Evolutionary conservation across 345 rosid species (phyloP).

Genomic region (Moringa oleifera): DNA sequence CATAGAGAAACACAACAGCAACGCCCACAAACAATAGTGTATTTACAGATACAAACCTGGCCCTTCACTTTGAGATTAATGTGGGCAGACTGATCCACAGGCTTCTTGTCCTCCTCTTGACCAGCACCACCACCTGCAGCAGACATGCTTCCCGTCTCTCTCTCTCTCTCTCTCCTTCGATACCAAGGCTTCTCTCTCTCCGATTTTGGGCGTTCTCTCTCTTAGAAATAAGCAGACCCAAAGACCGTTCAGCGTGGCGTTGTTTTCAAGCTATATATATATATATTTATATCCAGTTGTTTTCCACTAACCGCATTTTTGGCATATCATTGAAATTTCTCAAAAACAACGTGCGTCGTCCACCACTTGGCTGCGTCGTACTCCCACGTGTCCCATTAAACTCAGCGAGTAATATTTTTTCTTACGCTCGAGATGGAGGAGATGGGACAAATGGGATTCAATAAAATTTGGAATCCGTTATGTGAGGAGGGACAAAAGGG

Average conservation of each 20-base stretch:
- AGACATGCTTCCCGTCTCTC: constrained; percentile 28
- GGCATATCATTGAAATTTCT: too few species aligned
- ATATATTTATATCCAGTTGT: background rate
- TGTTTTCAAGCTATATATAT: constrained; percentile 21
- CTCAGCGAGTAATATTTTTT: background rate
- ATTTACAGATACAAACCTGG: constrained; percentile 48
- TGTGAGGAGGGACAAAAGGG: too few species aligned
- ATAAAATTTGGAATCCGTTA: constrained; percentile 25
- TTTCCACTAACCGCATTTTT: too few species aligned
- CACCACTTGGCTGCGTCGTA: background rate
- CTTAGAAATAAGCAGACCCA: background rate
- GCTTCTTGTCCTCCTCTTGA: constrained; percentile 69
- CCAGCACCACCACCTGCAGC: constrained; percentile 31
- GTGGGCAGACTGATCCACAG: constrained; percentile 44
- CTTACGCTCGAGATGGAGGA: background rate
- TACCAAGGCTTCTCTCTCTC: background rate
- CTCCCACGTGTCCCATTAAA: background rate
- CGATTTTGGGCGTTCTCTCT: constrained; percentile 1
- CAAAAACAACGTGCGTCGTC: too few species aligned
- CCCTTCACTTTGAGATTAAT: constrained; percentile 80
- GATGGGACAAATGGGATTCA: constrained; percentile 16
- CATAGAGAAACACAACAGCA: background rate
- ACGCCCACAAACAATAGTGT: too few species aligned
- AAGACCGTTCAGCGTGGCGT: constrained; percentile 16
- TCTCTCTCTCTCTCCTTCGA: background rate